Evolutionary conservation across 768 basidiomycete species (phyloP).

Genomic region (Epithele typhae): DNA sequence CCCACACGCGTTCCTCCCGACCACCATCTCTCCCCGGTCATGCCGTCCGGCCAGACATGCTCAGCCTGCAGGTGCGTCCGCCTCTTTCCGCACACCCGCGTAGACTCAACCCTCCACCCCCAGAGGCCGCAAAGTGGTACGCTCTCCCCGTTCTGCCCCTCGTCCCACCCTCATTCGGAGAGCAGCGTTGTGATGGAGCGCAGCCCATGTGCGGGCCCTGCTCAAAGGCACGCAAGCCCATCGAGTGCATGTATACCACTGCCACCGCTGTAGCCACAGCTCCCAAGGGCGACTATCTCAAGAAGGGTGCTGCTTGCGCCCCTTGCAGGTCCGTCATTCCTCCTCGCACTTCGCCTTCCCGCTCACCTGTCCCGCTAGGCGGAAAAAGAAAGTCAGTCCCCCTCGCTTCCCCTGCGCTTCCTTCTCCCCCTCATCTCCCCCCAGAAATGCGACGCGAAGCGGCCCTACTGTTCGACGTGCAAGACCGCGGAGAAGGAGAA

Average conservation of each 20-base stretch:
- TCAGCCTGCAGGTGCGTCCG: conserved; percentile 18
- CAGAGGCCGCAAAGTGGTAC: conserved; percentile 21
- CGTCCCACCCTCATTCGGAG: neutral
- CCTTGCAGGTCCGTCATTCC: conserved; percentile 17
- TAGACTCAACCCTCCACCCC: neutral
- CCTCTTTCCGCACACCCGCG: neutral
- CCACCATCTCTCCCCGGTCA: conserved; percentile 3
- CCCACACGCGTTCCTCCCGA: neutral
- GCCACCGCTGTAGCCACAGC: conserved; percentile 5
- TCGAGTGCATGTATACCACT: conserved; percentile 17
- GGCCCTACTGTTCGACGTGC: conserved; percentile 23
- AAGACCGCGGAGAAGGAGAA: conserved; percentile 20
- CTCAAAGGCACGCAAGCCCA: conserved; percentile 20
- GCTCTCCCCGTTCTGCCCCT: neutral
- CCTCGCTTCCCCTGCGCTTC: neutral
- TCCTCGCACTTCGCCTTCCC: neutral
- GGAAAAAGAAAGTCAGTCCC: conserved; percentile 22
- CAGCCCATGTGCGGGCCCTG: conserved; percentile 22
- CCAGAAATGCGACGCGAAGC: conserved; percentile 24
- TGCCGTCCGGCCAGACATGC: conserved; percentile 19
- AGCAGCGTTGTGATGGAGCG: conserved; percentile 22
- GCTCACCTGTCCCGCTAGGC: conserved; percentile 8
- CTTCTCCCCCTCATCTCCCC: too few relatives aligned
- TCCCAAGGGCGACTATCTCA: conserved; percentile 19
- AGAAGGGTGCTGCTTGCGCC: conserved; percentile 24